These are phyloP conservation scores for Atkinsonella hypoxylon DNA, from an alignment of 2,329 filamentous ascomycete genomes.

Conservation along the genomic window DNA sequence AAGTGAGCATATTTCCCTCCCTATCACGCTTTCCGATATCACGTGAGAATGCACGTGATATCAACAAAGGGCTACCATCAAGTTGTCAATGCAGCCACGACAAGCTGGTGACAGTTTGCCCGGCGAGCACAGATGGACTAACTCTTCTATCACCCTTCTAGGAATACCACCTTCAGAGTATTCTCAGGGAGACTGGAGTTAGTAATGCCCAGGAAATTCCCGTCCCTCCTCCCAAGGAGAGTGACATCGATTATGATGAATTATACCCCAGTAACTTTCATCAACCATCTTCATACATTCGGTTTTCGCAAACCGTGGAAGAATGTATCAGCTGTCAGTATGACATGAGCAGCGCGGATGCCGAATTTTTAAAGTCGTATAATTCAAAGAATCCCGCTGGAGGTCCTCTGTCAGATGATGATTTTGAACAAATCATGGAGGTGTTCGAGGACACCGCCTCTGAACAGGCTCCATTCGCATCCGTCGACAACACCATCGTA, in stretches of 20 bases:
- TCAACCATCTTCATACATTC: conserved; percentile 86
- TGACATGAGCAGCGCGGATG: conserved; percentile 89
- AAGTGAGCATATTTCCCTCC: conserved; percentile 53
- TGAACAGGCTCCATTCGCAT: conserved; percentile 75
- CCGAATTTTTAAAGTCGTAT: conserved; percentile 69
- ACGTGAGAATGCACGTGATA: conserved; percentile 39
- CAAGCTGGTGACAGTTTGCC: neutral
- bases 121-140: neutral
- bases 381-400: conserved; percentile 61
- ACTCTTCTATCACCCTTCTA: conserved; percentile 23
- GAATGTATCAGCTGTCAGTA: conserved; percentile 85
- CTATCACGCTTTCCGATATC: conserved; percentile 25
- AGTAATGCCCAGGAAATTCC: conserved; percentile 51
- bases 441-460: conserved; percentile 84
- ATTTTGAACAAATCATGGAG: conserved; percentile 89
- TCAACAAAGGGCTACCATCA: neutral
- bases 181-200: conserved; percentile 45
- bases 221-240: conserved; percentile 52
- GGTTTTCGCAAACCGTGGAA: conserved; percentile 95
- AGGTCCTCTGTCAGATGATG: conserved; percentile 68
- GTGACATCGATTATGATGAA: conserved; percentile 70
- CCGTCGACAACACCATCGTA: conserved; percentile 78
- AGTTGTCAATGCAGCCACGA: neutral
- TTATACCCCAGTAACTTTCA: conserved; percentile 71
- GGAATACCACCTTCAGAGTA: conserved; percentile 93